Percentiles rank a stretch among this genome's conserved stretches.
phyloP scores from a whole-genome alignment of 208 protist species.

The Vickermania spadyakhi region DNA sequence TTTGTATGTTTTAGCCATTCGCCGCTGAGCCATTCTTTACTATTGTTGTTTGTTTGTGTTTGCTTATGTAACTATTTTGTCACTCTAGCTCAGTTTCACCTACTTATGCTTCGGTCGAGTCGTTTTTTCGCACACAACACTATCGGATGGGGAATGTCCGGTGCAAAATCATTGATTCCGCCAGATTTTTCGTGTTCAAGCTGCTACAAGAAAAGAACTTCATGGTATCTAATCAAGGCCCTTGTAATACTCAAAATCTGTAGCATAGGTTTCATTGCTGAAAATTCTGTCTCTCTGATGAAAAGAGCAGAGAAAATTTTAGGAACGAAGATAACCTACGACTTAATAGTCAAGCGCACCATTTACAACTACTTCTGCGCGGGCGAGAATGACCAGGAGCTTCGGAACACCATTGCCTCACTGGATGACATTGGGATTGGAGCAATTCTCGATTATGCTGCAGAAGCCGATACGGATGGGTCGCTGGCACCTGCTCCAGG shows the following conservation, averaged over 20 bases:
- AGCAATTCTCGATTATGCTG: conserved; percentile 93
- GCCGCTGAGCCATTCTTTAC: neutral
- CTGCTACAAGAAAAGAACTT: conserved; percentile 52
- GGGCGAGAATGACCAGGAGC: conserved; percentile 87
- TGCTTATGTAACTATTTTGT: neutral
- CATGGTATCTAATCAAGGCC: conserved; percentile 67
- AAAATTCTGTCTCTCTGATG: conserved; percentile 69
- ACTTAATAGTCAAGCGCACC: conserved; percentile 73
- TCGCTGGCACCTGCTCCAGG: conserved; percentile 61
- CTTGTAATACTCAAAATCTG: conserved; percentile 66
- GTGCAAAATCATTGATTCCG: neutral
- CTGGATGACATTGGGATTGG: conserved; percentile 74
- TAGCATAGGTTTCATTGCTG: conserved; percentile 50
- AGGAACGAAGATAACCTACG: conserved; percentile 66
- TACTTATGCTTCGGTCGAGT: neutral
- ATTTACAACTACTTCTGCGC: conserved; percentile 94
- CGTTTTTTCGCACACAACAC: neutral
- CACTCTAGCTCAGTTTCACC: neutral
- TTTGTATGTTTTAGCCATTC: neutral
- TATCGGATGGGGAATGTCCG: neutral
- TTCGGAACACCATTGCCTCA: conserved; percentile 53
- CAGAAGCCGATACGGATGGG: conserved; percentile 81
- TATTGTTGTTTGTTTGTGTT: neutral
- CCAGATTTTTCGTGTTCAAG: conserved; percentile 53
- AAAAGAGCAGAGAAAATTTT: conserved; percentile 56